Conservation (phyloP, 768 basidiomycete genomes). For the Pleurotus ostreatus region DNA sequence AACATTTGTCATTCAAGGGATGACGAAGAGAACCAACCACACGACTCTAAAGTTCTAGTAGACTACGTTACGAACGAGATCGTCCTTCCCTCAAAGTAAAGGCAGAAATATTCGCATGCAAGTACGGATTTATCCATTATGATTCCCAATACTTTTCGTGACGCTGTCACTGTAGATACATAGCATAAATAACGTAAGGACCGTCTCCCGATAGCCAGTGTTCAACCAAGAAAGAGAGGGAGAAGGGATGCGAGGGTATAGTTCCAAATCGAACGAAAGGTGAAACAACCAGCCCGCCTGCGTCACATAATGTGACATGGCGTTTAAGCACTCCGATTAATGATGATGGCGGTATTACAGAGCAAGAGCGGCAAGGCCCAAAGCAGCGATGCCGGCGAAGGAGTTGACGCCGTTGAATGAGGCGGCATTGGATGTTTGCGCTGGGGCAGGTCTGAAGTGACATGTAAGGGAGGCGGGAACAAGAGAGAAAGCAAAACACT, state of each 20-base stretch:
- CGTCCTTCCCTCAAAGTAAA: too few relatives aligned
- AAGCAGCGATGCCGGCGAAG: conserved; percentile 36
- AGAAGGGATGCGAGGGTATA: too few relatives aligned
- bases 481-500: neutral
- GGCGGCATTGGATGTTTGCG: conserved; percentile 9
- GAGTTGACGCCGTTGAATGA: conserved; percentile 15
- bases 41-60: too few relatives aligned
- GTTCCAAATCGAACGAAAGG: neutral
- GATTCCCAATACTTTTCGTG: conserved; percentile 6
- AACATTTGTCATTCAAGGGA: too few relatives aligned
- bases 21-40: too few relatives aligned
- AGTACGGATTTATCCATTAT: neutral
- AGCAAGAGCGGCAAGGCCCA: conserved; percentile 39
- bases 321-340: neutral
- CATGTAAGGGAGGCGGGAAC: too few relatives aligned
- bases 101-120: too few relatives aligned
- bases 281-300: neutral
- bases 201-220: too few relatives aligned
- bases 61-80: too few relatives aligned
- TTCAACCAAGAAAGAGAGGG: too few relatives aligned
- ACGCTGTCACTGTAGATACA: conserved; percentile 1
- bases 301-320: too few relatives aligned
- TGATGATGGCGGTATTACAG: conserved; percentile 28
- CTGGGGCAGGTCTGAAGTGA: neutral
- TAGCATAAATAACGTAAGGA: neutral